Percentiles rank a stretch among this genome's conserved stretches.
Conservation (phyloP, 495 filamentous ascomycete genomes). For the Penicillium waksmanii region DNA sequence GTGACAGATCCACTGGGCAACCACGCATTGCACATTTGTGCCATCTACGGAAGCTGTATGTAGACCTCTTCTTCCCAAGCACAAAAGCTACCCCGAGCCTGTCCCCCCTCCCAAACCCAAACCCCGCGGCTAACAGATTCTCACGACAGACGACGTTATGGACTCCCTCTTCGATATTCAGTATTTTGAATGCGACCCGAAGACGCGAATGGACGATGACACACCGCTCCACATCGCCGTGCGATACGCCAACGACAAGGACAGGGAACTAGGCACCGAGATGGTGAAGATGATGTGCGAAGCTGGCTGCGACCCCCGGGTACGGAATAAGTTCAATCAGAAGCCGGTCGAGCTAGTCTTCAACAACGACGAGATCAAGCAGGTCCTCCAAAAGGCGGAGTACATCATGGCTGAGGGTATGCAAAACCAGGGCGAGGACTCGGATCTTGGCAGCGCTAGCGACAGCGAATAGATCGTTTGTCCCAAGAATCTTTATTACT, state of each 20-base stretch:
- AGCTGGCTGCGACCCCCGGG: constrained; percentile 77
- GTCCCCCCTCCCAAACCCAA: neutral
- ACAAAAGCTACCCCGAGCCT: neutral
- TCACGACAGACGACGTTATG: constrained; percentile 75
- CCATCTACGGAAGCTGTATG: constrained; percentile 82
- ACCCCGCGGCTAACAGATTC: neutral
- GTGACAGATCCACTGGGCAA: constrained; percentile 85
- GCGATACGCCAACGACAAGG: constrained; percentile 75
- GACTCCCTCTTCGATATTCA: constrained; percentile 92
- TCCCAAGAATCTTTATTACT: neutral
- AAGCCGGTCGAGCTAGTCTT: constrained; percentile 47
- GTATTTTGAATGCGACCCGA: constrained; percentile 90
- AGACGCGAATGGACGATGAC: constrained; percentile 79
- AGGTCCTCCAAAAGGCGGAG: constrained; percentile 74
- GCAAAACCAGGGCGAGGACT: constrained; percentile 35
- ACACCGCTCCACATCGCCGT: constrained; percentile 91
- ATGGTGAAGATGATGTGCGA: constrained; percentile 92
- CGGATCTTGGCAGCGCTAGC: constrained; percentile 41
- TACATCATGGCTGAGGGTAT: constrained; percentile 60
- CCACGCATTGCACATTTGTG: constrained; percentile 86
- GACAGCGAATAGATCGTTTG: constrained; percentile 43
- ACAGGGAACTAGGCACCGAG: constrained; percentile 64
- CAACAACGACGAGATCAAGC: constrained; percentile 67
- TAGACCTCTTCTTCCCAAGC: constrained; percentile 17
- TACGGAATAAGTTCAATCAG: constrained; percentile 51